Evolutionary conservation across 208 protist species (phyloP).

Genomic region (Leishmania mexicana): DNA sequence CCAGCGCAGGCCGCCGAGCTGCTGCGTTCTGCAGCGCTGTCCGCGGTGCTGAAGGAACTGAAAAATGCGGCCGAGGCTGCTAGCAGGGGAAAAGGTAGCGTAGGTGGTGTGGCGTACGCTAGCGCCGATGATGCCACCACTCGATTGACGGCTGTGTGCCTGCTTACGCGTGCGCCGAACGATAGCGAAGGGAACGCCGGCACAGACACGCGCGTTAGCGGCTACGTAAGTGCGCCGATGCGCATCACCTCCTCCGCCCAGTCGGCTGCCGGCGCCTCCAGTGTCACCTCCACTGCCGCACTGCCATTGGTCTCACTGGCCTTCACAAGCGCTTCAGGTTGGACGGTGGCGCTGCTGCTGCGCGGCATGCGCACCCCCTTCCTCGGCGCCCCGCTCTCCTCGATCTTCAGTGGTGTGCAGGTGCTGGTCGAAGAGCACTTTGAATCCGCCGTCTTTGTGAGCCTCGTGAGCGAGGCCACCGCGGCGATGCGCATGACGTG

Average conservation of each 20-base stretch:
- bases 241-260: neutral
- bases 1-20: conserved; percentile 30
- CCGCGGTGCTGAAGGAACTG: conserved; percentile 31
- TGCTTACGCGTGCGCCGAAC: neutral
- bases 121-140: neutral
- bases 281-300: neutral
- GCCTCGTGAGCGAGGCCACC: conserved; percentile 16
- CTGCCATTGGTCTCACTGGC: conserved; percentile 30
- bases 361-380: conserved; percentile 47
- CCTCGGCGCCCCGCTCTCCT: conserved; percentile 50
- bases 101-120: conserved; percentile 1
- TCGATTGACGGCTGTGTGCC: conserved; percentile 18
- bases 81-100: neutral
- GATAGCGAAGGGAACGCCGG: neutral
- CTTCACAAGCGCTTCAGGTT: conserved; percentile 44
- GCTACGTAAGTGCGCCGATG: conserved; percentile 13
- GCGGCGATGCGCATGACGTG: conserved; percentile 14
- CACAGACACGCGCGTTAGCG: conserved; percentile 1
- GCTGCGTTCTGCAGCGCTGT: conserved; percentile 47
- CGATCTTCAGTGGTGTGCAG: conserved; percentile 52
- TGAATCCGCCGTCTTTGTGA: conserved; percentile 28
- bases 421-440: conserved; percentile 39
- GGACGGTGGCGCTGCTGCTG: conserved; percentile 54
- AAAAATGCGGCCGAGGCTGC: neutral
- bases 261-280: neutral